Percentiles rank a stretch among this genome's conserved stretches.
Evolutionary conservation across 1,284 basidiomycete genomes (phyloP).

Genomic region (Ceratorhiza oryzae-sativae): DNA sequence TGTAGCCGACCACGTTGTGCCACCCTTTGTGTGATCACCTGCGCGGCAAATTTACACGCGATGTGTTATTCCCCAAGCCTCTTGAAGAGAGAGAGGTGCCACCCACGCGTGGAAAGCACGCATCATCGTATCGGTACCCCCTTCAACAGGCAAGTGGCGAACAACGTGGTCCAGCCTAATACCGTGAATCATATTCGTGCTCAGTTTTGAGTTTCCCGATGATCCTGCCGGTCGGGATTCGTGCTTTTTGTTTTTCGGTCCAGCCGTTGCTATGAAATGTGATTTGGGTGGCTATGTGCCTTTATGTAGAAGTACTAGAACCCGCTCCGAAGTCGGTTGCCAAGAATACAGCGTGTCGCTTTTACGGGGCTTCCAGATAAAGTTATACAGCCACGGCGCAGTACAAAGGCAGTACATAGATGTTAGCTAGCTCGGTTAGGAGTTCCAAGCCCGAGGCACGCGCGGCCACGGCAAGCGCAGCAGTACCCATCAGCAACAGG

Average conservation of each 20-base stretch:
- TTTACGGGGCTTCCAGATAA: background rate
- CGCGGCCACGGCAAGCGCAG: background rate
- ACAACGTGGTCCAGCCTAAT: background rate
- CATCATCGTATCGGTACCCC: background rate
- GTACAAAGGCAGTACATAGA: background rate
- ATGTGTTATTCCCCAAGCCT: background rate
- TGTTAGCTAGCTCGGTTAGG: background rate
- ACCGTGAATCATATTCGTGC: background rate
- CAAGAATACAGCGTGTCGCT: background rate
- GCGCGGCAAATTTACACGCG: background rate
- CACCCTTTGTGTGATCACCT: background rate
- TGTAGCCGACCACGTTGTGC: background rate
- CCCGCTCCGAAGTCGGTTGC: background rate
- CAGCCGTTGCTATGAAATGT: background rate
- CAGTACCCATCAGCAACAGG: background rate
- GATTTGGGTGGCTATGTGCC: background rate
- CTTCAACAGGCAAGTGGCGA: background rate
- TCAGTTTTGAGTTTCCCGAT: background rate
- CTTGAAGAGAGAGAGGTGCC: background rate
- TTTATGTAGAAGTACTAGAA: background rate
- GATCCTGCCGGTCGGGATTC: background rate
- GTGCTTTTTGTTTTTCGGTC: background rate
- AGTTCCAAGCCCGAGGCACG: background rate
- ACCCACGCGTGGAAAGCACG: background rate
- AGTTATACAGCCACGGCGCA: background rate